phyloP scores from a whole-genome alignment of 1,284 basidiomycete genomes.

The Irpex sp. region DNA sequence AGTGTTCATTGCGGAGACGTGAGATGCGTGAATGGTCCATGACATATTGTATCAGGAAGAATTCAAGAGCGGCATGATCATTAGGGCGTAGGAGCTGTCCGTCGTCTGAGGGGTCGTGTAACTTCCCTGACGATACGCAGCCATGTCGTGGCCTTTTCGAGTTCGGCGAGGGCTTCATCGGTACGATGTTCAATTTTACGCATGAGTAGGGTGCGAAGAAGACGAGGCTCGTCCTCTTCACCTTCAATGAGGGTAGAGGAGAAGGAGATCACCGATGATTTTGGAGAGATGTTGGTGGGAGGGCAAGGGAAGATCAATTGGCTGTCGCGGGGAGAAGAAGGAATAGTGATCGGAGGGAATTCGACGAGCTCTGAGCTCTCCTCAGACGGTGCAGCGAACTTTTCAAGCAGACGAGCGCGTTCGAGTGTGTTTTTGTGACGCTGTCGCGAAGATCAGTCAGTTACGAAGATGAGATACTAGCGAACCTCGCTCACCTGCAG shows the following conservation, averaged over 20 bases:
- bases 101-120: slow-evolving; percentile 5
- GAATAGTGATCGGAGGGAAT: slow-evolving; percentile 24
- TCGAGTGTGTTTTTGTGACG: slow-evolving; percentile 17
- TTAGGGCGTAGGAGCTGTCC: neutral
- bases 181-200: slow-evolving; percentile 59
- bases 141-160: slow-evolving; percentile 57
- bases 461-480: neutral
- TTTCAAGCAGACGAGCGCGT: slow-evolving; percentile 18
- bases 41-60: neutral
- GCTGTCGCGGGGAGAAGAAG: slow-evolving; percentile 15
- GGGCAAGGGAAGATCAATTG: slow-evolving; percentile 16
- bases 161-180: slow-evolving; percentile 58
- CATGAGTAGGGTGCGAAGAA: slow-evolving; percentile 54
- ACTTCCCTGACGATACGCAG: slow-evolving; percentile 60
- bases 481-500: slow-evolving; percentile 42
- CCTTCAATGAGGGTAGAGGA: slow-evolving; percentile 35
- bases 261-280: slow-evolving; percentile 31
- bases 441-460: slow-evolving; percentile 14
- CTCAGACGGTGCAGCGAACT: neutral
- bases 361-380: slow-evolving; percentile 3
- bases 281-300: slow-evolving; percentile 18
- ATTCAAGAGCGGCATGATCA: neutral
- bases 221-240: slow-evolving; percentile 56
- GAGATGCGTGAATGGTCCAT: neutral
- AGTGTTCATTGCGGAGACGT: neutral